Evolutionary conservation across 306 rosid species (phyloP).

Genomic region (Acacia crassicarpa): DNA sequence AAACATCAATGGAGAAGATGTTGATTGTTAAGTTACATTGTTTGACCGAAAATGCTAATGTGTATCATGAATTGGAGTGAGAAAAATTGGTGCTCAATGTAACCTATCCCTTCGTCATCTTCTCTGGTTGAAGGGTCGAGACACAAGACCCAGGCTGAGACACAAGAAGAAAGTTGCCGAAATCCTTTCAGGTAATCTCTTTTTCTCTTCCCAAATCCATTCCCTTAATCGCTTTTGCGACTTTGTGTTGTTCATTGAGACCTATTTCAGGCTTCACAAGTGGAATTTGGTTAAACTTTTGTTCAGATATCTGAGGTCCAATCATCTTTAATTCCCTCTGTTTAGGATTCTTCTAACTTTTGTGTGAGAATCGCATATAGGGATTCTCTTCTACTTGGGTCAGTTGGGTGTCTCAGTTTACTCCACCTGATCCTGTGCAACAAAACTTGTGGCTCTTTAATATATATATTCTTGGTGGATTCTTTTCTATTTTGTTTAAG

Average conservation of each 20-base stretch:
- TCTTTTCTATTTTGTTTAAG: slow-evolving; percentile 29
- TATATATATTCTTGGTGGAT: slow-evolving; percentile 39
- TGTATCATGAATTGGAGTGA: too few species aligned
- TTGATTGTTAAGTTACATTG: too few species aligned
- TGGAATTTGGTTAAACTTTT: neutral
- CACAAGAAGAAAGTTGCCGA: too few species aligned
- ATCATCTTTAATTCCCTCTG: slow-evolving; percentile 19
- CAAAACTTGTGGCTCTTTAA: slow-evolving; percentile 39
- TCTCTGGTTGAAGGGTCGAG: too few species aligned
- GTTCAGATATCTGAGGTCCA: slow-evolving; percentile 14
- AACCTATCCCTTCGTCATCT: too few species aligned
- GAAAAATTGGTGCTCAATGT: too few species aligned
- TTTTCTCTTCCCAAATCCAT: too few species aligned
- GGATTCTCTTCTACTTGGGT: slow-evolving; percentile 31
- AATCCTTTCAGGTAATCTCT: too few species aligned
- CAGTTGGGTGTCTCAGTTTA: slow-evolving; percentile 25
- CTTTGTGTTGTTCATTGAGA: slow-evolving; percentile 25
- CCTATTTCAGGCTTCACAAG: neutral
- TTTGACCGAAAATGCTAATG: too few species aligned
- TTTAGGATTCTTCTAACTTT: slow-evolving; percentile 24
- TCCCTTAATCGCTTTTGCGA: slow-evolving; percentile 12
- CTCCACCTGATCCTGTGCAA: slow-evolving; percentile 46
- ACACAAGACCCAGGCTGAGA: too few species aligned
- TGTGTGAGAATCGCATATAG: neutral
- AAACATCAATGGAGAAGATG: too few species aligned